Base-by-base conservation (phyloP, 306 rosid species). In the Spatholobus suberectus region DNA sequence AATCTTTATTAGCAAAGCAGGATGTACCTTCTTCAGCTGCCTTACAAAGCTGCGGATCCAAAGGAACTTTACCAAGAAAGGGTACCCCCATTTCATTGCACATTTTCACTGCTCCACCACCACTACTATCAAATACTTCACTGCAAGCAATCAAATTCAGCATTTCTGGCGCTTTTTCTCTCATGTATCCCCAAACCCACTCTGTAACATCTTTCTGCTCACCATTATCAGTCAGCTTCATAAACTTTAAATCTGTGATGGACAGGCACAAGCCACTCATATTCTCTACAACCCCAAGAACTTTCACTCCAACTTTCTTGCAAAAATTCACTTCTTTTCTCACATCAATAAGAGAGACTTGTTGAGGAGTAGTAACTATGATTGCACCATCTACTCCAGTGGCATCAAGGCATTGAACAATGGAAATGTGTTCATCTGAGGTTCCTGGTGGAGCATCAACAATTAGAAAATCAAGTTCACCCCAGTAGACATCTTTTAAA, bases 401-500 rank as follows among this genome's bases (percentile, higher is more conserved):
- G 32, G 89, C 83, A 26, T 91, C 90, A 1, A 96, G 95, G 89
- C 89, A 90, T 54, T 96, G 97, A 51, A 92, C 96, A 49, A 94
- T 91, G 17, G 97, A 88, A 79, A 94, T 96, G 75, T 94, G 98
- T 75, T 96, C 98, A 51, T 96, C 99, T 14, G 99, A 94, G 62
- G 98, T 94, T 63, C 99, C 99, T 8, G 98, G 99, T 1, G 99
- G 99, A 74, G 99, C 96, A 88, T 96, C 99, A 10, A 94, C 93
- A 20, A 96, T 83, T 6, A 96, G 91, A 85, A 94, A 92, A 81
- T 96, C 98, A 72, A 96, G 96, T 29, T 94, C 98, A 20, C 93
- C 96, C 99, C 99, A 96, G 46, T 91, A 87, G 9, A 93, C 98
- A 34, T 96, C 96, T 88, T 92, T 96, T 27, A 96, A 81, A 52